Evolutionary conservation across 164 flowering plant genomes (phyloP).

Genomic region (Tetracentron sinense): DNA sequence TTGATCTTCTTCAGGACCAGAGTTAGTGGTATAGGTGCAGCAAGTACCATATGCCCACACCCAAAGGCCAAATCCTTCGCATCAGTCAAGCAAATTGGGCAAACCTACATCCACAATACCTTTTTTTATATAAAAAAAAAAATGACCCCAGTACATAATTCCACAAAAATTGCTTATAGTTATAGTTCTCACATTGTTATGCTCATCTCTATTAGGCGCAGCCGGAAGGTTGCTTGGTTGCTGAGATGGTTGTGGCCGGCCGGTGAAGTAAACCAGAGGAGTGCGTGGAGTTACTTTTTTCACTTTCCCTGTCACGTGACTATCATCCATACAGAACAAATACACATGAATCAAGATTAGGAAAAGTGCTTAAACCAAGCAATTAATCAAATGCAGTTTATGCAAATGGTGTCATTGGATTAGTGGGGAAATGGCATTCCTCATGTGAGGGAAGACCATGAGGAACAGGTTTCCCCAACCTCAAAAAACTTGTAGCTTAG

Average conservation of each 20-base stretch:
- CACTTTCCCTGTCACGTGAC: conserved; percentile 48
- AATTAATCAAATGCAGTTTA: neutral
- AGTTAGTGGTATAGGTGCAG: neutral
- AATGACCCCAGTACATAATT: neutral
- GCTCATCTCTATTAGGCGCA: conserved; percentile 22
- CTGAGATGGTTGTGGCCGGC: conserved; percentile 11
- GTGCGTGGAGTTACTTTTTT: conserved; percentile 50
- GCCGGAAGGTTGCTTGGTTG: conserved; percentile 22
- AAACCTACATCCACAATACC: conserved; percentile 14
- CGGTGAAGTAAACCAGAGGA: conserved; percentile 46
- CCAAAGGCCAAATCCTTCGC: conserved; percentile 53
- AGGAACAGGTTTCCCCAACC: too few species aligned
- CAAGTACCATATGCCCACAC: conserved; percentile 66
- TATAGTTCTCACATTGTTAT: conserved; percentile 25
- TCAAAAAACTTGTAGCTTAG: too few species aligned
- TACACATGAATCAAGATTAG: neutral
- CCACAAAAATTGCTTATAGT: neutral
- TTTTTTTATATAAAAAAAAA: conserved; percentile 5
- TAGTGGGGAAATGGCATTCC: too few species aligned
- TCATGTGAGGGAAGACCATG: too few species aligned
- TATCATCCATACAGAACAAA: conserved; percentile 16
- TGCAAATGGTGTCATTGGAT: too few species aligned
- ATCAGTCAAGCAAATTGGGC: conserved; percentile 56
- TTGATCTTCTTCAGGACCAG: too few species aligned
- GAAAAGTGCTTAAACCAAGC: neutral